Evolutionary conservation across 1,284 basidiomycete genomes (phyloP), one percentile per base, ranked within the genome.

Genomic region (Bondarzewia mesenterica): DNA sequence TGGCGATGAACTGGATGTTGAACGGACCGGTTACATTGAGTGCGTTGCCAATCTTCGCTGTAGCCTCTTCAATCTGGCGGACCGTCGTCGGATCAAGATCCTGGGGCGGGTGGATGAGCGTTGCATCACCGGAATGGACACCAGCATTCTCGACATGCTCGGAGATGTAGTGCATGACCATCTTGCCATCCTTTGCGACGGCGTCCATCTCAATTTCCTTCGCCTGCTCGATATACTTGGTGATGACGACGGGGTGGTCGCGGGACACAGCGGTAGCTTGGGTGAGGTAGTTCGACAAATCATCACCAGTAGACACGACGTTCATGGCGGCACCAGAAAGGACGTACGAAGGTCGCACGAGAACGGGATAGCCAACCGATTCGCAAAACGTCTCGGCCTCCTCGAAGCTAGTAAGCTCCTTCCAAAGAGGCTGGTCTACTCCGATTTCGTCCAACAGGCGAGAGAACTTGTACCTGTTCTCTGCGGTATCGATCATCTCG

Each of bases 121-220:
- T 99, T 18, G 95, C 95, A 60, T 99, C 96, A 58, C 95, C 93
- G 46, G 93, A 97, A 71, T 97, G 85, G 2, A 99, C 94, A 59
- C 95, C 95, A 12, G 95, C 96, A 63, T 99, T 99, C 73, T 99
- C 96, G 61, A 99, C 94, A 66, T 99, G 96, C 73, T 99, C 95
- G 15, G 95, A 99, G 65, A 98, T 90, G 71, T 93, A 98, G 69
- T 99, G 95, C 94, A 98, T 97, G 65, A 98, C 77, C 80, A 98
- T 85, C 75, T 96, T 93, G 40, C 95, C 95, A 61, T 94, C 91
- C 69, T 88, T 89, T 46, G 96, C 96, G 39, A 99, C 85, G 21
- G 96, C 95, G 63, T 99, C 95, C 93, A 99, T 97, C 74, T 99
- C 96, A 58, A 98, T 99, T 71, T 99, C 96, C 76, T 99, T 98